Percentiles rank a stretch among this genome's conserved stretches.
Conservation (phyloP, 1,284 basidiomycete genomes). For the Ganoderma sinense region DNA sequence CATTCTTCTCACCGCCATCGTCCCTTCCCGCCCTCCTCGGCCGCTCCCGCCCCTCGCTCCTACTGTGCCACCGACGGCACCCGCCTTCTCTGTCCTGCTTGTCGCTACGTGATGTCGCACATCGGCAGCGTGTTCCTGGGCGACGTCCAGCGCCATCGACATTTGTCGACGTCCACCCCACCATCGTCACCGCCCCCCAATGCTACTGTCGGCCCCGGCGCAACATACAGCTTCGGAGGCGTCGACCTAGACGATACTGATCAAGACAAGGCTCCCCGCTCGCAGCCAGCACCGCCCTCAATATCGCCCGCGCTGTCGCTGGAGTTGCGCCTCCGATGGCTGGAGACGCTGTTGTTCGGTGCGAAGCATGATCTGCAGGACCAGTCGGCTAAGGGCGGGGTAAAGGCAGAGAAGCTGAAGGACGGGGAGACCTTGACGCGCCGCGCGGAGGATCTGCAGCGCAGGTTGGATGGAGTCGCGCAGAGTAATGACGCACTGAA, state of each 20-base stretch:
- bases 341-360: conserved; percentile 78
- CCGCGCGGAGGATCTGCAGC: conserved; percentile 67
- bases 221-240: conserved; percentile 32
- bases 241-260: conserved; percentile 33
- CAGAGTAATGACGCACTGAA: conserved; percentile 73
- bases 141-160: conserved; percentile 68
- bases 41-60: conserved; percentile 11
- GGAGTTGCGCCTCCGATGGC: conserved; percentile 76
- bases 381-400: conserved; percentile 41
- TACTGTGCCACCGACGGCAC: conserved; percentile 2
- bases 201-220: conserved; percentile 34
- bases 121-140: conserved; percentile 82
- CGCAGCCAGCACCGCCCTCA: conserved; percentile 34
- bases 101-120: conserved; percentile 50
- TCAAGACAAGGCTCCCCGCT: conserved; percentile 15
- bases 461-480: conserved; percentile 59
- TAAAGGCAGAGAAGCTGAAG: conserved; percentile 47
- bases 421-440: conserved; percentile 62
- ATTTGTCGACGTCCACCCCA: conserved; percentile 67
- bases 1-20: conserved; percentile 13
- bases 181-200: conserved; percentile 66
- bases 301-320: conserved; percentile 73
- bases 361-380: conserved; percentile 54
- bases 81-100: background rate
- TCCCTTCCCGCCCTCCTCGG: background rate